phyloP scores from a whole-genome alignment of 1,284 basidiomycete genomes.

The Naganishia cerealis region DNA sequence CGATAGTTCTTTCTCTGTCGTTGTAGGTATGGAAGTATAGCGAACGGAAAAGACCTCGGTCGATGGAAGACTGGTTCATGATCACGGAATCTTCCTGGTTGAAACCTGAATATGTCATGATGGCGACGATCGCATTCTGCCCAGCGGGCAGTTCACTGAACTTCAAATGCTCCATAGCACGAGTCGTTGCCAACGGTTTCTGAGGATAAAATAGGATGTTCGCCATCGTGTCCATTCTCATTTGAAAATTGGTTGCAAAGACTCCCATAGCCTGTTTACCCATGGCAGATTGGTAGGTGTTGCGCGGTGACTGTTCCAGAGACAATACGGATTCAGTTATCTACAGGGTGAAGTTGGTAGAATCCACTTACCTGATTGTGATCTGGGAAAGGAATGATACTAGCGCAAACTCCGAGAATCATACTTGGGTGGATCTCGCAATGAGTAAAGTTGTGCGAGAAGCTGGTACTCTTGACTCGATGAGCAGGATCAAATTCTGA shows the following conservation, averaged over 20 bases:
- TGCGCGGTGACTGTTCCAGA: conserved; percentile 84
- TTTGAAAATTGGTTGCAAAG: conserved; percentile 93
- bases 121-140: conserved; percentile 97
- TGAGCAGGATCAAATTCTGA: conserved; percentile 80
- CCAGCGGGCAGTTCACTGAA: conserved; percentile 97
- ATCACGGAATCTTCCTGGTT: conserved; percentile 99
- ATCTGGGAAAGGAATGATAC: conserved; percentile 99
- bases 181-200: conserved; percentile 95
- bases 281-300: conserved; percentile 99
- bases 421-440: conserved; percentile 99
- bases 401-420: conserved; percentile 97
- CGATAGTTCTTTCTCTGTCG: conserved; percentile 97
- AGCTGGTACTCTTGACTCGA: conserved; percentile 76
- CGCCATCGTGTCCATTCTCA: conserved; percentile 98
- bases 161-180: conserved; percentile 97
- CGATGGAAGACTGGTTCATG: conserved; percentile 99
- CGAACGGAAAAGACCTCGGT: conserved; percentile 95
- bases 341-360: conserved; percentile 50
- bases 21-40: conserved; percentile 98
- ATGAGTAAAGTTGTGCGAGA: conserved; percentile 92
- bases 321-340: background rate
- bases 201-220: conserved; percentile 99
- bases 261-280: conserved; percentile 99
- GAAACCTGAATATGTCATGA: conserved; percentile 97
- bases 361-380: conserved; percentile 80